Conservation (phyloP, 2,329 filamentous ascomycete species). For the Neurospora crassa region DNA sequence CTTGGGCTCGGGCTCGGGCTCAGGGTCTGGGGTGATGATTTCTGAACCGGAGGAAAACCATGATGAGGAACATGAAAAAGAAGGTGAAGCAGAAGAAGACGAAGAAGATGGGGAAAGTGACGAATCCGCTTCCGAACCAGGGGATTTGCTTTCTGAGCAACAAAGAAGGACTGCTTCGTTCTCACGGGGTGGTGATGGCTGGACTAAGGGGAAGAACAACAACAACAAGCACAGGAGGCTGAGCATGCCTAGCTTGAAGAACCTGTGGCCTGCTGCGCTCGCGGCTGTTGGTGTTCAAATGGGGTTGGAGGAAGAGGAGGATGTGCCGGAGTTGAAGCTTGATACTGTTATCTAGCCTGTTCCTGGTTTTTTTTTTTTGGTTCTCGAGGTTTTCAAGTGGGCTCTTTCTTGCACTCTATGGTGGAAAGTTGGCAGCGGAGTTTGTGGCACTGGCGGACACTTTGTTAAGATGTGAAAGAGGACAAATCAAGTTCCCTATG, state of each 20-base stretch:
- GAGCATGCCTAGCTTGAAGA: neutral
- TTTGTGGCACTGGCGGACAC: neutral
- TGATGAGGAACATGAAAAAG: neutral
- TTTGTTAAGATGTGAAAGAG: neutral
- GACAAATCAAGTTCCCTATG: neutral
- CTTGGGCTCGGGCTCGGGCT: neutral
- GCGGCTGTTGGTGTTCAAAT: neutral
- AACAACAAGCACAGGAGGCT: neutral
- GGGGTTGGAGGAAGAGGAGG: neutral
- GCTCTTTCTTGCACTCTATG: neutral
- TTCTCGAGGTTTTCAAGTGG: neutral
- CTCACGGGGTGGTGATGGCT: neutral
- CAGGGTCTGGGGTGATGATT: neutral
- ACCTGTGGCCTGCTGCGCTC: neutral
- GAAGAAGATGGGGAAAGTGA: neutral
- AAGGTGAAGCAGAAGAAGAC: neutral
- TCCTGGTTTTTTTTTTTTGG: neutral
- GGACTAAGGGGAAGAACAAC: neutral
- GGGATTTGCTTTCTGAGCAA: neutral
- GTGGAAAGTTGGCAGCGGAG: neutral
- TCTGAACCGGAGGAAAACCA: neutral
- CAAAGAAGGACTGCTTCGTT: neutral
- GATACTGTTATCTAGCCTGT: neutral
- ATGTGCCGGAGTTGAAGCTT: neutral
- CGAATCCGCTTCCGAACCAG: neutral